Conservation (phyloP, 495 filamentous ascomycete species). For the Paragyromitra xinjiangensis region DNA sequence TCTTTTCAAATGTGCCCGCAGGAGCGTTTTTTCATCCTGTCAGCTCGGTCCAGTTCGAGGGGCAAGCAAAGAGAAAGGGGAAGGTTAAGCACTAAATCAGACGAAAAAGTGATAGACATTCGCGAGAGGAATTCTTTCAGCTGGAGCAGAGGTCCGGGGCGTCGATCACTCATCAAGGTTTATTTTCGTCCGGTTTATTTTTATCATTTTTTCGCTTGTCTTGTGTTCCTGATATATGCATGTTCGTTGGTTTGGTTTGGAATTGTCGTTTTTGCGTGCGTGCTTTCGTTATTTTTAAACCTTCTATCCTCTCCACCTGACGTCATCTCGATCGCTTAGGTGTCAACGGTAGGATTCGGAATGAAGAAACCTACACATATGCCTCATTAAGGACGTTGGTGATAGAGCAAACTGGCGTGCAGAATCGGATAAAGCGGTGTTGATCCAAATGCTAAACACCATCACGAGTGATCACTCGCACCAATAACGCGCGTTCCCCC, state of each 20-base stretch:
- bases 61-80: background rate
- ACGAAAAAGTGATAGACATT: background rate
- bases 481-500: background rate
- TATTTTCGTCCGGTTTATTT: slow-evolving; percentile 44
- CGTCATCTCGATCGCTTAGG: slow-evolving; percentile 14
- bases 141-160: slow-evolving; percentile 13
- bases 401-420: background rate
- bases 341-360: background rate
- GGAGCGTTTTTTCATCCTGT: background rate
- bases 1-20: background rate
- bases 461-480: background rate
- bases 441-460: background rate
- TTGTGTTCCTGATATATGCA: slow-evolving; percentile 29
- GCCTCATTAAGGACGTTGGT: background rate
- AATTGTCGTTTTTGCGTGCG: slow-evolving; percentile 18
- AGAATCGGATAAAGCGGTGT: background rate
- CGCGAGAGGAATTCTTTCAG: slow-evolving; percentile 5
- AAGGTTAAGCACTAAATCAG: slow-evolving; percentile 2
- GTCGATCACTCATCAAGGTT: slow-evolving; percentile 45
- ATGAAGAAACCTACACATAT: background rate
- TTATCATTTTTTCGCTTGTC: slow-evolving; percentile 36
- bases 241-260: slow-evolving; percentile 25
- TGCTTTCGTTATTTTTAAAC: slow-evolving; percentile 37
- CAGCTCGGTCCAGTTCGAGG: slow-evolving; percentile 4
- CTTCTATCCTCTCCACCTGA: background rate